Evolutionary conservation across 169 alveolate genomes (phyloP), one percentile per base, ranked within the genome.

Genomic region (Plasmodium coatneyi): DNA sequence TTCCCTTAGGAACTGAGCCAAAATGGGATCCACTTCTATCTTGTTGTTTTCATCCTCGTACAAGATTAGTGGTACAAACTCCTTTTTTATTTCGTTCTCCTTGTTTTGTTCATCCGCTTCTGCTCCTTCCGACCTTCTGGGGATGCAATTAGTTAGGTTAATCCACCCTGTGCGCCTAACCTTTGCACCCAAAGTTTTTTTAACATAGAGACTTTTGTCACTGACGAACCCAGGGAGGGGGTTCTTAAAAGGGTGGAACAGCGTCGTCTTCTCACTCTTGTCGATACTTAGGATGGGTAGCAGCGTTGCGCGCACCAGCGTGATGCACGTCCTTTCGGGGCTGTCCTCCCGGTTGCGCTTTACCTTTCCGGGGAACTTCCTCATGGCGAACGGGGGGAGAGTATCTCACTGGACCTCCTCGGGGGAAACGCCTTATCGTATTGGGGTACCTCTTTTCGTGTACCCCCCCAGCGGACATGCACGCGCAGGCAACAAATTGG

Each of bases 1-100:
- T 71, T 97, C 98, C 30, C 98, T 87, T 46, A 97, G 90, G 93
- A 93, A 95, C 49, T 89, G 95, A 4, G 97, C 95, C 49, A 95
- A 82, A 72, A 90, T 90, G 19, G 96, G 92, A 91, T 95, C 97
- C 1, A 95, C 97, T 32, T 89, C 94, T 16, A 95, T 86, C 34
- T 92, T 87, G 76, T 6, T 39, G 32, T 87, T 81, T 56, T 92
- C 92, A 79, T 83, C 54, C 56, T 87, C 93, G 16, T 81, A 70
- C 54, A 84, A 66, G 49, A 92, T 39, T 46, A 92, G 82, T 10
- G 92, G 95, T 0, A 71, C 83, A 41, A 32, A 32, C 5, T 80
- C 82, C 32, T 72, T 80, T 32, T 39, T 81, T 66, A 81, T 71
- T 19, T 87, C 91, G 16, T 81, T 36, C 10, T 43, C 36, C 22